Evolutionary conservation across 257 asterid genomes (phyloP).

Genomic region (Capsicum pubescens): DNA sequence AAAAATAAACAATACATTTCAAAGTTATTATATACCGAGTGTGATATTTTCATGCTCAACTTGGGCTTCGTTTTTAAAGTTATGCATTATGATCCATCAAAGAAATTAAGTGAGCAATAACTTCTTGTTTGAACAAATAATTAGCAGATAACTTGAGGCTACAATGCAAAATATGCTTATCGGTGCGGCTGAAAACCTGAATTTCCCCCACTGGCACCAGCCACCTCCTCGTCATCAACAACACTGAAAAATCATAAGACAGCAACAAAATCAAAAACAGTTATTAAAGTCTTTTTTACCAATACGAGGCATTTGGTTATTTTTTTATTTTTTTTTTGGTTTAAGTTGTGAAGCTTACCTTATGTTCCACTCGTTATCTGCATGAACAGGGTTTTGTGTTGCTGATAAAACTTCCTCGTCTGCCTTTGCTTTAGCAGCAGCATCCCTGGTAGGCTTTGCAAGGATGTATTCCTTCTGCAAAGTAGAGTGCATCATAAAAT

Average conservation of each 20-base stretch:
- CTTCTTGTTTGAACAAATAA: neutral
- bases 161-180: conserved; percentile 7
- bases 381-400: conserved; percentile 68
- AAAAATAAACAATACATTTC: conserved; percentile 15
- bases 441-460: conserved; percentile 87
- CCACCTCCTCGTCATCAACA: conserved; percentile 65
- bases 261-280: conserved; percentile 5
- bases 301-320: neutral
- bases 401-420: conserved; percentile 55
- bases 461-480: conserved; percentile 78
- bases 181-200: conserved; percentile 54
- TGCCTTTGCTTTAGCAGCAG: conserved; percentile 80
- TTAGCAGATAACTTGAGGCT: neutral
- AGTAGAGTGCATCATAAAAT: conserved; percentile 10
- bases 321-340: neutral
- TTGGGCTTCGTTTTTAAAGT: neutral
- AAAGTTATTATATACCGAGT: neutral
- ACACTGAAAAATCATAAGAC: conserved; percentile 65
- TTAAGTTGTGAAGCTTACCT: conserved; percentile 49
- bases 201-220: conserved; percentile 41
- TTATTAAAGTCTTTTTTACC: neutral
- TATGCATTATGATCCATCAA: neutral
- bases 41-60: neutral
- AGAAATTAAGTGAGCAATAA: neutral
- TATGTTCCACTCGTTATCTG: conserved; percentile 94